Evolutionary conservation across 495 filamentous ascomycete species (phyloP).

Genomic region (Aspergillus nidulans): DNA sequence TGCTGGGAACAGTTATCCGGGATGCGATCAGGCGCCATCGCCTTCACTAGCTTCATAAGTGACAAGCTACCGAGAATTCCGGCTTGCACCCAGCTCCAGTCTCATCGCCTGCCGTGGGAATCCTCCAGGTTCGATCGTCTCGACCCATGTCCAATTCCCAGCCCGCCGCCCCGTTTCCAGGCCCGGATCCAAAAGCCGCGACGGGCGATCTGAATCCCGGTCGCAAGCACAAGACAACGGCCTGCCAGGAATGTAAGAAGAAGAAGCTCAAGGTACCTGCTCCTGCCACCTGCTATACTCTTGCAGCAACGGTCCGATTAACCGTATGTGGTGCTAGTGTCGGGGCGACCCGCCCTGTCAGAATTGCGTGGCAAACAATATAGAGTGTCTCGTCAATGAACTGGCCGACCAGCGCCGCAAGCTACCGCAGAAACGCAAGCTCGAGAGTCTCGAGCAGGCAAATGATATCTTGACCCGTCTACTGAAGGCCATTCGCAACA

Average conservation of each 20-base stretch:
- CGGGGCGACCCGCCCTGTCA: constrained; percentile 26
- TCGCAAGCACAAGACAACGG: constrained; percentile 26
- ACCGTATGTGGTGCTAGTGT: constrained; percentile 15
- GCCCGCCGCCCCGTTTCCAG: constrained; percentile 1
- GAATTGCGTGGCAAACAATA: constrained; percentile 22
- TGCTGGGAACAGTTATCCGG: not conserved
- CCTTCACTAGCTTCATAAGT: not conserved
- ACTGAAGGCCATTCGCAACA: constrained; percentile 18
- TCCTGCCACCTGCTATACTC: not conserved
- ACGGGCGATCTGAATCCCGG: constrained; percentile 11
- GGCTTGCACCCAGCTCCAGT: not conserved
- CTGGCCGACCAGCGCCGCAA: constrained; percentile 29
- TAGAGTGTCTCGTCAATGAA: constrained; percentile 25
- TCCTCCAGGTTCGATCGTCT: not conserved
- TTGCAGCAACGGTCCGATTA: not conserved
- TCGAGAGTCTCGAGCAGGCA: constrained; percentile 22
- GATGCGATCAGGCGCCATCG: not conserved
- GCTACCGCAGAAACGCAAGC: constrained; percentile 25
- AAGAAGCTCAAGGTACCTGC: constrained; percentile 28
- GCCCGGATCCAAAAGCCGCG: not conserved
- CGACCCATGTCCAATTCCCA: not conserved
- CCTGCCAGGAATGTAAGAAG: constrained; percentile 25
- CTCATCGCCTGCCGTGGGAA: not conserved
- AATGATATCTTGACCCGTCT: constrained; percentile 18
- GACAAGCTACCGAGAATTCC: not conserved